Evolutionary conservation across 2,329 filamentous ascomycete genomes (phyloP).

Genomic region (Penicillium griseofulvum): DNA sequence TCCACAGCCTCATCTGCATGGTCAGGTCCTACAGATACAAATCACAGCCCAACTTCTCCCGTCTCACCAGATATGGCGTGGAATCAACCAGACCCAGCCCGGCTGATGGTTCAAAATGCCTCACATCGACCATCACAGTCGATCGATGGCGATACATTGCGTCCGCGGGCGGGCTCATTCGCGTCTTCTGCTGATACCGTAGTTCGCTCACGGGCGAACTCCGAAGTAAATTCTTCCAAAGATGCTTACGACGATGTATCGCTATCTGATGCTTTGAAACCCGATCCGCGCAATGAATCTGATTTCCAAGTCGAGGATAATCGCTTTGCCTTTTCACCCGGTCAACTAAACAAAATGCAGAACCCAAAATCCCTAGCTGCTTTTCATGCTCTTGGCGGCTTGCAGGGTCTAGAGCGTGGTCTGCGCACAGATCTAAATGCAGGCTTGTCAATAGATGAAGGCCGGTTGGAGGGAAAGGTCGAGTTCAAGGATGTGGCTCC

Average conservation of each 20-base stretch:
- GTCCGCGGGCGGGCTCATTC: conserved; percentile 43
- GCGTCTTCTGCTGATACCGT: conserved; percentile 36
- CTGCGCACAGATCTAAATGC: conserved; percentile 68
- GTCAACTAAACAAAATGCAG: conserved; percentile 80
- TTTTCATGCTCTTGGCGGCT: conserved; percentile 75
- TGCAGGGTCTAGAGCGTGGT: conserved; percentile 75
- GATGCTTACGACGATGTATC: conserved; percentile 39
- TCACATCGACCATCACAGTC: conserved; percentile 35
- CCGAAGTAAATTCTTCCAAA: conserved; percentile 27
- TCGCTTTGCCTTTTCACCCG: conserved; percentile 75
- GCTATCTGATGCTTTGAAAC: conserved; percentile 62
- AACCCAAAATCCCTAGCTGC: conserved; percentile 85
- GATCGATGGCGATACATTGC: conserved; percentile 46
- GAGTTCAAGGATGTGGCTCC: conserved; percentile 68
- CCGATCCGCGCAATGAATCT: conserved; percentile 71
- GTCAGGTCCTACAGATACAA: conserved; percentile 19
- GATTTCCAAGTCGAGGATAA: conserved; percentile 77
- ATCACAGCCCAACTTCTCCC: conserved; percentile 20
- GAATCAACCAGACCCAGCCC: conserved; percentile 20
- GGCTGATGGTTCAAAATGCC: conserved; percentile 26
- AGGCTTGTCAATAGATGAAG: conserved; percentile 76
- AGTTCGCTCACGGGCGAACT: conserved; percentile 35
- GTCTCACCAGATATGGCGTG: conserved; percentile 27
- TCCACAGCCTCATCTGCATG: conserved; percentile 20
- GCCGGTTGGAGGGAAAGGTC: conserved; percentile 60